A percentile compares a stretch with the other conserved stretches of the same genome.
Evolutionary conservation across 2,329 filamentous ascomycete genomes (phyloP).

Genomic region (Claviceps fusiformis): DNA sequence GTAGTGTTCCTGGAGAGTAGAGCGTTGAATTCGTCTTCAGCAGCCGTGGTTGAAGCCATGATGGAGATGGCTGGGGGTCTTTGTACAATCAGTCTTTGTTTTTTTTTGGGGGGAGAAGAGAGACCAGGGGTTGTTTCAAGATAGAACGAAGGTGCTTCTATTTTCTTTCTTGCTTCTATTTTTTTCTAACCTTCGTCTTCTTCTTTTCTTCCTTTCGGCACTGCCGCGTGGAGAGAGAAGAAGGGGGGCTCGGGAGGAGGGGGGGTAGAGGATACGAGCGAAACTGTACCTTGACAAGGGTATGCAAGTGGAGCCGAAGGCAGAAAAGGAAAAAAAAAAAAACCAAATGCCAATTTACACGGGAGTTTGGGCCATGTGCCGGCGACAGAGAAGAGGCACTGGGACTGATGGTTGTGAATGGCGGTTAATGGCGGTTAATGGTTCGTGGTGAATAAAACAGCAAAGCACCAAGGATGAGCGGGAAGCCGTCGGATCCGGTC

Average conservation of each 20-base stretch:
- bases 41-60: slow-evolving; percentile 47
- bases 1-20: slow-evolving; percentile 43
- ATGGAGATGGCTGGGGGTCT: slow-evolving; percentile 12
- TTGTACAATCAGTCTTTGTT: not conserved
- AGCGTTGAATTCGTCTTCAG: slow-evolving; percentile 53
- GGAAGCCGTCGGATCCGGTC: not conserved
- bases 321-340: too few species aligned
- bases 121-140: not conserved
- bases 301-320: slow-evolving; percentile 14
- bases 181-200: not conserved
- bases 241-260: too few species aligned
- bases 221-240: slow-evolving; percentile 4
- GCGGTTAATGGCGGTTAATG: not conserved
- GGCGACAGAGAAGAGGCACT: not conserved
- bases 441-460: not conserved
- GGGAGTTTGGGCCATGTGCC: not conserved
- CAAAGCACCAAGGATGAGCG: not conserved
- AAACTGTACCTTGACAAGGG: slow-evolving; percentile 6
- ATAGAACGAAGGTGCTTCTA: not conserved
- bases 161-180: too few species aligned
- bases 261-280: not conserved
- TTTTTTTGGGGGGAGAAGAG: not conserved
- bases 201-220: not conserved
- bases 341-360: not conserved
- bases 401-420: not conserved